These are phyloP conservation scores for Erythrophleum ivorense DNA, from an alignment of 331 rosid genomes.

Conservation along the genomic window DNA sequence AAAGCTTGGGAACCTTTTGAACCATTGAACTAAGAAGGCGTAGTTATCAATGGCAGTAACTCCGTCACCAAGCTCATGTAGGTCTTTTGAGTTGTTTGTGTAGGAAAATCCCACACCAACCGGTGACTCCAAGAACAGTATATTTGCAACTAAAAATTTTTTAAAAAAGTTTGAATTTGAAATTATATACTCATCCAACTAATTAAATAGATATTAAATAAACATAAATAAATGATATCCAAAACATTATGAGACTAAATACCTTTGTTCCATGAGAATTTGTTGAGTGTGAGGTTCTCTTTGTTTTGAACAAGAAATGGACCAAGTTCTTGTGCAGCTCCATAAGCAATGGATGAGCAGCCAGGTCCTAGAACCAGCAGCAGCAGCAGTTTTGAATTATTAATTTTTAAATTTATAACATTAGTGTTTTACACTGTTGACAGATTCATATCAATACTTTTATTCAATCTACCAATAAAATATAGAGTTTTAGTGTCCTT, in stretches of 20 bases:
- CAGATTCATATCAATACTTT: too few species aligned
- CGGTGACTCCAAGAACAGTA: conserved; percentile 71
- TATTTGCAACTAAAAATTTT: conserved; percentile 64
- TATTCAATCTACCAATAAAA: too few species aligned
- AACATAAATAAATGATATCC: too few species aligned
- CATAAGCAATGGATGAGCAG: conserved; percentile 66
- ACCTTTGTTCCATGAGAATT: conserved; percentile 72
- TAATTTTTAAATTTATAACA: not conserved
- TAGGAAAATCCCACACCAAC: conserved; percentile 71
- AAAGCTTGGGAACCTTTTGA: conserved; percentile 59
- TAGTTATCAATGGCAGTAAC: conserved; percentile 58
- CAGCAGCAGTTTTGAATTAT: not conserved
- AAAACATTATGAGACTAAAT: not conserved
- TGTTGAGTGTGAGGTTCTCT: conserved; percentile 48
- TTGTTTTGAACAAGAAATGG: conserved; percentile 62
- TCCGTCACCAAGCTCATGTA: conserved; percentile 57
- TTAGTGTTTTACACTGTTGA: not conserved
- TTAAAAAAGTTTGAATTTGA: not conserved
- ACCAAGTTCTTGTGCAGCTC: conserved; percentile 75
- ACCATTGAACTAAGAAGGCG: conserved; percentile 64
- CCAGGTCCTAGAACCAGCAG: conserved; percentile 57
- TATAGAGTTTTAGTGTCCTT: too few species aligned
- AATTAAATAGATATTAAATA: not conserved
- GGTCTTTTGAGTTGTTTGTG: conserved; percentile 59
- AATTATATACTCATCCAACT: not conserved